These are phyloP conservation scores for Lepidium sativum DNA, from an alignment of 345 rosid species.

Conservation along the genomic window DNA sequence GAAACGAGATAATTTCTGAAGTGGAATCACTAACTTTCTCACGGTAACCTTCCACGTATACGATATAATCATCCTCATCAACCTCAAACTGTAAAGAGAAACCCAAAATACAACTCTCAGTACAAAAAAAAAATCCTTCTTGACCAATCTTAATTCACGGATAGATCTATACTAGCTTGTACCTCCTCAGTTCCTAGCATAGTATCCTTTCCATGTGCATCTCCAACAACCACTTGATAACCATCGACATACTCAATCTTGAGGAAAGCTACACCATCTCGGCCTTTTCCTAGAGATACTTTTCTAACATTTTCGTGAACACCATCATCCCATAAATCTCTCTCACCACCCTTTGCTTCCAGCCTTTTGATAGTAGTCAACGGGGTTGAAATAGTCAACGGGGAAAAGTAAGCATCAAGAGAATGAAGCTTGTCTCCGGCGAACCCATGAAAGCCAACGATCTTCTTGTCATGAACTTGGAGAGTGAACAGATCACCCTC, in stretches of 20 bases:
- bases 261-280: conserved; percentile 8
- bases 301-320: conserved; percentile 2
- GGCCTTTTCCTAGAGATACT: conserved; percentile 1
- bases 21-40: neutral
- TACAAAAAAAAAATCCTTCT: neutral
- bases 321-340: conserved; percentile 24
- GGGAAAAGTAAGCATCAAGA: conserved; percentile 25
- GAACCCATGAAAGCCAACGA: conserved; percentile 5
- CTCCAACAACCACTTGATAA: neutral
- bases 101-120: neutral
- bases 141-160: neutral
- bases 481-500: neutral
- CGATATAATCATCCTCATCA: conserved; percentile 21
- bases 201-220: conserved; percentile 10
- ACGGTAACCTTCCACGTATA: conserved; percentile 15
- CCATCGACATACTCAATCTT: conserved; percentile 16
- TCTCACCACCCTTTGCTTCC: neutral
- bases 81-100: conserved; percentile 13
- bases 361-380: neutral
- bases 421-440: neutral
- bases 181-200: neutral
- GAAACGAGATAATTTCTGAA: neutral
- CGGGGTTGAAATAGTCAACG: neutral
- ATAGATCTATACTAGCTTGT: neutral
- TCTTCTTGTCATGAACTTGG: neutral